phyloP scores from a whole-genome alignment of 2,329 filamentous ascomycete species.

The Trichoderma guizhouense region DNA sequence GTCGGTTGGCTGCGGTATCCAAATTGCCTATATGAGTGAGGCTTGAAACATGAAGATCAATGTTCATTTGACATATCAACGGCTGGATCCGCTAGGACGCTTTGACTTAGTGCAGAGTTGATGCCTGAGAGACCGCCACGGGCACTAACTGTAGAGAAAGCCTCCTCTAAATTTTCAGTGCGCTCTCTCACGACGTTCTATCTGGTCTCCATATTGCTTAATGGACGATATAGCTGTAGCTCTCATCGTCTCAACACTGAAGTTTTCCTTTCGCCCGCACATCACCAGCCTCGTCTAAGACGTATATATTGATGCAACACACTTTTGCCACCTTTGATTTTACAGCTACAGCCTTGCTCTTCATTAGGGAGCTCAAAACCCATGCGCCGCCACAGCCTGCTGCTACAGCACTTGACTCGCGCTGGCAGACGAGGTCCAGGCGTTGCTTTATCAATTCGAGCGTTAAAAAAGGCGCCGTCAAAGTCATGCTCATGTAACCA shows the following conservation, averaged over 20 bases:
- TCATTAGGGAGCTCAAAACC: neutral
- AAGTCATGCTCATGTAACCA: neutral
- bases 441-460: neutral
- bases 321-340: neutral
- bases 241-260: neutral
- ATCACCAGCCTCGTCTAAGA: neutral
- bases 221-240: neutral
- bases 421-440: slow-evolving; percentile 11
- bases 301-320: neutral
- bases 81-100: neutral
- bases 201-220: neutral
- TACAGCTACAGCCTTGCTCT: neutral
- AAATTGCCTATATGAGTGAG: neutral
- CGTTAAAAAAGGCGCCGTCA: neutral
- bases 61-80: neutral
- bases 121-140: neutral
- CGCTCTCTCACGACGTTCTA: neutral
- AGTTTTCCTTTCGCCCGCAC: neutral
- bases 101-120: neutral
- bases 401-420: slow-evolving; percentile 22
- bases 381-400: slow-evolving; percentile 29
- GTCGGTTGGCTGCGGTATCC: neutral
- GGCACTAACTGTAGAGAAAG: neutral
- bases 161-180: slow-evolving; percentile 2
- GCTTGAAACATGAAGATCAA: neutral